These are phyloP conservation scores for Ophiocordyceps sinensis DNA, from an alignment of 2,329 filamentous ascomycete species.

Conservation along the genomic window DNA sequence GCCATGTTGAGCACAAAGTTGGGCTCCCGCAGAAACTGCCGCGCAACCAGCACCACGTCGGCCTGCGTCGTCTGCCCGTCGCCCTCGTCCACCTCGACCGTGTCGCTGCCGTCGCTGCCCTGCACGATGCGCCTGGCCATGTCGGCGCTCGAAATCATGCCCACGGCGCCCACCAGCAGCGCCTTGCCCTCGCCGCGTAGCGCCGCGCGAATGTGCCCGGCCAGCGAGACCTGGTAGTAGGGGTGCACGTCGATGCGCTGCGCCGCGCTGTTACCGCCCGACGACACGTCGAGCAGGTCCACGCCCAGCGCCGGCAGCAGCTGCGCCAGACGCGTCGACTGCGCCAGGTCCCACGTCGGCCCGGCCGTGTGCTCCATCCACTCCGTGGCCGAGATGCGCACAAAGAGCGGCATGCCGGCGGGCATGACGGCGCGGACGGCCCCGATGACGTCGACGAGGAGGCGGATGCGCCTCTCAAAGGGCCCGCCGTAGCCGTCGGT, in stretches of 20 bases:
- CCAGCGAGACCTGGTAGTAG: conserved; percentile 63
- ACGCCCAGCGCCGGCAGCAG: conserved; percentile 59
- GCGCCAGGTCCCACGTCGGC: conserved; percentile 50
- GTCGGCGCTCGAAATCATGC: conserved; percentile 36
- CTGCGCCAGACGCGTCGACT: conserved; percentile 48
- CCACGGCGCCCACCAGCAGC: conserved; percentile 60
- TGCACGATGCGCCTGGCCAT: neutral
- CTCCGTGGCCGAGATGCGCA: conserved; percentile 48
- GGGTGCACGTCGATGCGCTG: conserved; percentile 47
- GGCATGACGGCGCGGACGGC: conserved; percentile 38
- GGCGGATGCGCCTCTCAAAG: conserved; percentile 51
- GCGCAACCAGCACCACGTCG: conserved; percentile 60
- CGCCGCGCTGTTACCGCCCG: conserved; percentile 51
- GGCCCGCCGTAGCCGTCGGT: conserved; percentile 52
- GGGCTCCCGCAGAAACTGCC: conserved; percentile 72
- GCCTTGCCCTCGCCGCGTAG: conserved; percentile 31
- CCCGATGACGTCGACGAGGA: conserved; percentile 39
- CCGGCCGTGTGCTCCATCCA: conserved; percentile 38
- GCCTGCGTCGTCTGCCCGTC: conserved; percentile 21
- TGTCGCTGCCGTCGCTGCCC: conserved; percentile 7
- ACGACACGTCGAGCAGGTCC: conserved; percentile 72
- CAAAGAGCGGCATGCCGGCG: conserved; percentile 36
- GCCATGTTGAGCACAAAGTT: conserved; percentile 63
- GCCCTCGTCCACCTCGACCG: conserved; percentile 47
- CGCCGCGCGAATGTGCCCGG: conserved; percentile 55